These are phyloP conservation scores for Coprinopsis sp. DNA, from an alignment of 768 basidiomycete species.

Conservation along the genomic window DNA sequence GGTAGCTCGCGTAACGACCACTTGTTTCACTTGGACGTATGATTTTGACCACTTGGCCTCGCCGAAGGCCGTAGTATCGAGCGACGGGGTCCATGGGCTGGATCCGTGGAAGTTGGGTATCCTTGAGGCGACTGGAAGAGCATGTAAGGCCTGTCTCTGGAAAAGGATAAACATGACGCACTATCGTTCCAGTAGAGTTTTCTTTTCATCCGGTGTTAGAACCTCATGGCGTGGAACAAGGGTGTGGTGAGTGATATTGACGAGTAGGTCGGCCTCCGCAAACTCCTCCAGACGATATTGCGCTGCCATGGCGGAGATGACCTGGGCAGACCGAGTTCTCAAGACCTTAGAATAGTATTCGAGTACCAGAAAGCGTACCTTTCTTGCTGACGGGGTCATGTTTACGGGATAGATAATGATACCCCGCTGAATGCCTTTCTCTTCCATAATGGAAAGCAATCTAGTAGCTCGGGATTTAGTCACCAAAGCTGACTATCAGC, in stretches of 20 bases:
- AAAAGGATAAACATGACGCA: slow-evolving; percentile 39
- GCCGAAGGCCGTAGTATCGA: slow-evolving; percentile 91
- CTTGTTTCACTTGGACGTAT: slow-evolving; percentile 95
- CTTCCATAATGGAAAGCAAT: slow-evolving; percentile 84
- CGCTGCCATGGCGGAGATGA: slow-evolving; percentile 84
- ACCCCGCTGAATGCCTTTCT: slow-evolving; percentile 84
- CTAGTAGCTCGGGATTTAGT: slow-evolving; percentile 36
- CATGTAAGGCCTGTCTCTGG: slow-evolving; percentile 11
- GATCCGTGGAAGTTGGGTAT: slow-evolving; percentile 96
- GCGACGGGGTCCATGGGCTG: slow-evolving; percentile 97
- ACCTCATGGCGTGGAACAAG: slow-evolving; percentile 93
- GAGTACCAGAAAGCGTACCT: slow-evolving; percentile 45
- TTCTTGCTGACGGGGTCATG: slow-evolving; percentile 96
- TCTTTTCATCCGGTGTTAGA: slow-evolving; percentile 82
- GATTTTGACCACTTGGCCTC: slow-evolving; percentile 98
- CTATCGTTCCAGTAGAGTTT: slow-evolving; percentile 86
- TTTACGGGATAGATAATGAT: slow-evolving; percentile 94
- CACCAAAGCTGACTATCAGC: slow-evolving; percentile 3
- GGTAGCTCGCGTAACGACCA: slow-evolving; percentile 89
- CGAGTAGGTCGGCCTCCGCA: slow-evolving; percentile 91
- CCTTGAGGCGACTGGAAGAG: slow-evolving; percentile 79
- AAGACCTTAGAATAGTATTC: slow-evolving; percentile 9
- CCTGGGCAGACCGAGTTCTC: slow-evolving; percentile 52
- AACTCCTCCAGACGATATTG: slow-evolving; percentile 93
- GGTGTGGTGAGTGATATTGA: slow-evolving; percentile 96